These are phyloP conservation scores for Cercophora newfieldiana DNA, from an alignment of 495 filamentous ascomycete genomes.

Conservation along the genomic window DNA sequence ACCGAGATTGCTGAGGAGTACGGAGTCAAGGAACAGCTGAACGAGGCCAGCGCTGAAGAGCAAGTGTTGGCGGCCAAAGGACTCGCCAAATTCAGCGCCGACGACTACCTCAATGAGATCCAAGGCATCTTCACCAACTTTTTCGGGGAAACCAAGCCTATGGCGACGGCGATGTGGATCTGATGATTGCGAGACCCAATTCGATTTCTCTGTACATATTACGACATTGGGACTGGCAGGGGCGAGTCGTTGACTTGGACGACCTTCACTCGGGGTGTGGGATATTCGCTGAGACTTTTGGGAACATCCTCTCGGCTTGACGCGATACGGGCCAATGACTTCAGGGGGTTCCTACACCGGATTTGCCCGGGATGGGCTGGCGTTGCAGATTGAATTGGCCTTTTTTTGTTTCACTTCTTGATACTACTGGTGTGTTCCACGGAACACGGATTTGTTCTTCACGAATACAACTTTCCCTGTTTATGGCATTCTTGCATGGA, in stretches of 20 bases:
- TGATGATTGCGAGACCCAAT: neutral
- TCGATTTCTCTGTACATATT: slow-evolving; percentile 24
- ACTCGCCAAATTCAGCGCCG: slow-evolving; percentile 70
- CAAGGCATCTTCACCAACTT: slow-evolving; percentile 59
- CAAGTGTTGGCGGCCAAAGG: slow-evolving; percentile 63
- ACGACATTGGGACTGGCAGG: neutral
- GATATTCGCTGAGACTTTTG: neutral
- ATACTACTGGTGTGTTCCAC: neutral
- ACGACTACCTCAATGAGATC: slow-evolving; percentile 85
- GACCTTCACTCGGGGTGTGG: neutral
- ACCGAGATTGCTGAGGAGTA: slow-evolving; percentile 87
- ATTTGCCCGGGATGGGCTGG: neutral
- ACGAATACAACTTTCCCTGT: neutral
- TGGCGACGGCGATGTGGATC: slow-evolving; percentile 23
- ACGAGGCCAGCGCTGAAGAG: slow-evolving; percentile 72
- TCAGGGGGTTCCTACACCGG: neutral
- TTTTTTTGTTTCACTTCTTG: neutral
- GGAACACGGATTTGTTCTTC: neutral
- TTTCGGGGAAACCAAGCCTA: slow-evolving; percentile 28
- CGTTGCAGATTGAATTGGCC: neutral
- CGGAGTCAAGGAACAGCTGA: slow-evolving; percentile 60
- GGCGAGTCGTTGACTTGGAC: neutral
- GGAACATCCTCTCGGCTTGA: neutral
- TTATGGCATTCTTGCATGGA: neutral
- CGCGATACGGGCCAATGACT: neutral